Percentiles rank a stretch among this genome's conserved stretches.
Evolutionary conservation across 805 yeast species (phyloP).

Genomic region (Candida coquimbonensis): DNA sequence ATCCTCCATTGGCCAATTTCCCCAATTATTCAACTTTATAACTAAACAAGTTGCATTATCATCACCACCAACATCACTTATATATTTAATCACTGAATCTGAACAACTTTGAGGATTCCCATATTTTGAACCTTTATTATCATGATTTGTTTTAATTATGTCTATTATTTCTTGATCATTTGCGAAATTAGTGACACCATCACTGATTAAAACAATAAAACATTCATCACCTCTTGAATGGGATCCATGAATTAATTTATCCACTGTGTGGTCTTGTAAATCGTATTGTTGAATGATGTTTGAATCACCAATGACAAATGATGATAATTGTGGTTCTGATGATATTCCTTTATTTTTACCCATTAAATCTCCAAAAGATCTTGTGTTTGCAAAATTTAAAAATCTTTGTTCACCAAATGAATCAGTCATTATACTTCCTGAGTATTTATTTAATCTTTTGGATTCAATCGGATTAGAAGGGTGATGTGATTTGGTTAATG

Average conservation of each 20-base stretch:
- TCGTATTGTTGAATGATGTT: slow-evolving; percentile 26
- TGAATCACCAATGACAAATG: slow-evolving; percentile 60
- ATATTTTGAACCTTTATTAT: slow-evolving; percentile 29
- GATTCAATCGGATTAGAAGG: slow-evolving; percentile 79
- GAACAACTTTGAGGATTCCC: slow-evolving; percentile 88
- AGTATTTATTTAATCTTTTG: slow-evolving; percentile 56
- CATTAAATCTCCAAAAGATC: slow-evolving; percentile 84
- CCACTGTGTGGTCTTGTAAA: slow-evolving; percentile 19
- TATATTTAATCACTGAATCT: slow-evolving; percentile 74
- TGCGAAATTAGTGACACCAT: slow-evolving; percentile 77
- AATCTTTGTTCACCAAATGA: slow-evolving; percentile 91
- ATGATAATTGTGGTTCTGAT: slow-evolving; percentile 85
- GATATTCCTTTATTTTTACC: slow-evolving; percentile 81
- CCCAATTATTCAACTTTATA: slow-evolving; percentile 83
- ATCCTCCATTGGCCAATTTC: slow-evolving; percentile 80
- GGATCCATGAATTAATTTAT: slow-evolving; percentile 7
- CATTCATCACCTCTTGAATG: slow-evolving; percentile 62
- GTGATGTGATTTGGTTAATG: slow-evolving; percentile 77
- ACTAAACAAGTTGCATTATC: slow-evolving; percentile 95
- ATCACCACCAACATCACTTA: slow-evolving; percentile 82
- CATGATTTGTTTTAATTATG: slow-evolving; percentile 72
- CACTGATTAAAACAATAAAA: slow-evolving; percentile 74
- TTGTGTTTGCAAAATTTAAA: slow-evolving; percentile 76
- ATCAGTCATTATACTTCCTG: slow-evolving; percentile 65
- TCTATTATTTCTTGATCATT: slow-evolving; percentile 92